Evolutionary conservation across 179 eudicot species (phyloP).

Genomic region (Spergularia azorica): DNA sequence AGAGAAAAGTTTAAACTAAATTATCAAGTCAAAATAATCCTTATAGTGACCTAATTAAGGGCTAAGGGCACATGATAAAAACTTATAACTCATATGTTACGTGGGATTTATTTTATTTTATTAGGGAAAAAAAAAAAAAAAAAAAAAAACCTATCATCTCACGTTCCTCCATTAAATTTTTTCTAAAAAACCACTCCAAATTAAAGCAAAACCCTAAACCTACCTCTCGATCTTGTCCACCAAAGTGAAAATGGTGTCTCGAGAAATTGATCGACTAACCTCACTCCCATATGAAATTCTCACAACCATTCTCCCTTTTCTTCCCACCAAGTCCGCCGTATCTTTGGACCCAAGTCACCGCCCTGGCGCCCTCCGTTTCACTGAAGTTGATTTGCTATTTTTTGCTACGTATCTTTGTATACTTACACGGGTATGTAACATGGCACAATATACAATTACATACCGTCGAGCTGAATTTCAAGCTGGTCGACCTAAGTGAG

Average conservation of each 20-base stretch:
- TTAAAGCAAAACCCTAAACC: not conserved
- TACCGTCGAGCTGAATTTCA: not conserved
- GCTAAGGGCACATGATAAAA: no score
- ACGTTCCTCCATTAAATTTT: no score
- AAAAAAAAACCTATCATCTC: no score
- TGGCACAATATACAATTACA: not conserved
- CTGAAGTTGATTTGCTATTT: not conserved
- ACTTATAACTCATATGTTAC: no score
- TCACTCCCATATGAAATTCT: conserved; percentile 6
- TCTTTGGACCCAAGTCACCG: conserved; percentile 5
- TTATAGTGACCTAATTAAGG: no score
- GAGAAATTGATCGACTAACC: conserved; percentile 6
- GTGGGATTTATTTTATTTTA: no score
- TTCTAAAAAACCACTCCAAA: no score
- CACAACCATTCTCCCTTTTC: conserved; percentile 10
- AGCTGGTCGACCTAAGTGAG: not conserved
- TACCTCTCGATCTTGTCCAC: not conserved
- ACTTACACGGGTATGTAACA: not conserved
- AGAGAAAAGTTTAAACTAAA: no score
- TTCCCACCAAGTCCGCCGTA: conserved; percentile 8
- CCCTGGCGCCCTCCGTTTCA: not conserved
- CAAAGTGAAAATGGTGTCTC: not conserved
- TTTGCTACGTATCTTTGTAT: not conserved
- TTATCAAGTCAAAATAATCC: no score
- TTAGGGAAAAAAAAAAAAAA: no score